A percentile compares a stretch with the other conserved stretches of the same genome.
These are phyloP conservation scores for Debaryomycetaceae sp. DNA, from an alignment of 1,139 yeast species.

Conservation along the genomic window DNA sequence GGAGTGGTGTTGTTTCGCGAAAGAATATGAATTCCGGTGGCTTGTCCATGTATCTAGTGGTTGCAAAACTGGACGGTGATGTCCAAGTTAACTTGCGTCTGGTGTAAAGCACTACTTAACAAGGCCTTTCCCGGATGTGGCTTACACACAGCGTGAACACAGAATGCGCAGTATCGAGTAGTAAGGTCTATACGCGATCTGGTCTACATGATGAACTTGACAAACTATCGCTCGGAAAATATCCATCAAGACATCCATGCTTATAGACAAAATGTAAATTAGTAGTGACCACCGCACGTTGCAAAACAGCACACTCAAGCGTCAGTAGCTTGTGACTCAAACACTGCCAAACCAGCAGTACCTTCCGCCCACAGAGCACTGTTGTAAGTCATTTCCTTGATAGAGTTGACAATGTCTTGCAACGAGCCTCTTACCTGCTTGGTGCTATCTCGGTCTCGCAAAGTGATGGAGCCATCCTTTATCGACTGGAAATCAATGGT, in stretches of 20 bases:
- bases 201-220: too few species aligned
- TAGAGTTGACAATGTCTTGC: constrained; percentile 67
- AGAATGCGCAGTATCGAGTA: too few species aligned
- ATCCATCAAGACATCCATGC: background rate
- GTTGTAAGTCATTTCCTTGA: constrained; percentile 63
- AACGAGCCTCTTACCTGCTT: constrained; percentile 92
- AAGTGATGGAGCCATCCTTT: constrained; percentile 81
- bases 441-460: constrained; percentile 97
- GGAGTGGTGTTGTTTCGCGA: too few species aligned
- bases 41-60: too few species aligned
- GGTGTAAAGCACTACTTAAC: too few species aligned
- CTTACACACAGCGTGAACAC: too few species aligned
- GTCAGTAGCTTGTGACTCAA: constrained; percentile 40
- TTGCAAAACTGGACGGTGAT: too few species aligned
- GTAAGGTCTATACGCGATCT: too few species aligned
- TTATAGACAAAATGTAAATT: background rate
- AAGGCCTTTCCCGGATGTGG: too few species aligned
- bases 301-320: too few species aligned
- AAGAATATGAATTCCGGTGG: too few species aligned
- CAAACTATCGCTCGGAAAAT: background rate
- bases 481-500: constrained; percentile 95
- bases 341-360: constrained; percentile 55
- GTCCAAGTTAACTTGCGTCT: too few species aligned
- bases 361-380: constrained; percentile 80
- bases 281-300: constrained; percentile 1